These are phyloP conservation scores for Chlorophyllum brunneum DNA, from an alignment of 768 basidiomycete species.

Conservation along the genomic window DNA sequence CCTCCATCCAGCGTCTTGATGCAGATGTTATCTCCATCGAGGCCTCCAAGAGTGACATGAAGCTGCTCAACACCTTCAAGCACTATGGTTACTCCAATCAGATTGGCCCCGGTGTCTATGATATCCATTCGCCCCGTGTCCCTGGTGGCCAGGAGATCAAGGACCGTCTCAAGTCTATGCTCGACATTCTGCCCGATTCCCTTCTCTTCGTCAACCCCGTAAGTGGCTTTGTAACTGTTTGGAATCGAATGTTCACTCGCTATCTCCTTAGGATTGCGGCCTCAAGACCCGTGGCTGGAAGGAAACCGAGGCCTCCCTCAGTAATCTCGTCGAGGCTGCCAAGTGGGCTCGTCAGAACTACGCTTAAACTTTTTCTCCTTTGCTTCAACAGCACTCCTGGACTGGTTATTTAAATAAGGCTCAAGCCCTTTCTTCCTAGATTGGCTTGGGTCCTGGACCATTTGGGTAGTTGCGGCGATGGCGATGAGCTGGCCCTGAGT, in stretches of 20 bases:
- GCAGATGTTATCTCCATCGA: slow-evolving; percentile 99
- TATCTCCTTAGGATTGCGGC: slow-evolving; percentile 72
- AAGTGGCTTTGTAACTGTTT: slow-evolving; percentile 17
- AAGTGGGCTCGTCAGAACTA: slow-evolving; percentile 88
- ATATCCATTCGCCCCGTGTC: slow-evolving; percentile 99
- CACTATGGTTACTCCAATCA: slow-evolving; percentile 93
- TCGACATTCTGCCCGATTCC: slow-evolving; percentile 73
- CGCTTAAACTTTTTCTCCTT: slow-evolving; percentile 53
- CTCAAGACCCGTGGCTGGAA: slow-evolving; percentile 99
- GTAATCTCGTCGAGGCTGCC: slow-evolving; percentile 87
- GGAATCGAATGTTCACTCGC: background rate
- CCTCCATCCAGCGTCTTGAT: slow-evolving; percentile 92
- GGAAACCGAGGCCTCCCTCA: slow-evolving; percentile 89
- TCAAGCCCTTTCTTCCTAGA: slow-evolving; percentile 14
- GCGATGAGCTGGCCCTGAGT: slow-evolving; percentile 20
- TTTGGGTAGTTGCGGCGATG: slow-evolving; percentile 46
- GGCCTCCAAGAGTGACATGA: slow-evolving; percentile 98
- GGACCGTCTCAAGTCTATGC: slow-evolving; percentile 84
- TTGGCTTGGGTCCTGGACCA: slow-evolving; percentile 38
- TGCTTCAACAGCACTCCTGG: slow-evolving; percentile 93
- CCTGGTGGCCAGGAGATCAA: slow-evolving; percentile 91
- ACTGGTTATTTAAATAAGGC: slow-evolving; percentile 54
- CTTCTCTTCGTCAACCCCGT: slow-evolving; percentile 91
- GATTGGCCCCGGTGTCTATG: slow-evolving; percentile 98
- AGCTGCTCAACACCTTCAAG: slow-evolving; percentile 93